These are phyloP conservation scores for Taphrina deformans DNA, from an alignment of 1,139 yeast species.

Conservation along the genomic window DNA sequence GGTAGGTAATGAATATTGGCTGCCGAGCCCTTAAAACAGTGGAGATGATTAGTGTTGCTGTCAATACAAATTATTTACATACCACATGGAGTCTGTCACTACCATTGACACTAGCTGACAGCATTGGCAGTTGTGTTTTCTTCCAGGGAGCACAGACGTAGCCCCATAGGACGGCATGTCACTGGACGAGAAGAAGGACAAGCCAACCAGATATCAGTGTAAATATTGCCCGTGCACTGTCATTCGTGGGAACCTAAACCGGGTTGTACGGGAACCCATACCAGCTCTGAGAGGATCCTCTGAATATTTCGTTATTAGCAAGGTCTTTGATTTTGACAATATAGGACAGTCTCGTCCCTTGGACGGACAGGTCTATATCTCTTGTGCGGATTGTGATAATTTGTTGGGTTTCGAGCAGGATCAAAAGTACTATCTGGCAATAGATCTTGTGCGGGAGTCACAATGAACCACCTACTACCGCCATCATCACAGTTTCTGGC, in stretches of 20 bases:
- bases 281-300: not conserved
- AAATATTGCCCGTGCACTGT: conserved; percentile 23
- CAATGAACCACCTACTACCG: not conserved
- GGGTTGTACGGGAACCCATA: not conserved
- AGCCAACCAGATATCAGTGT: conserved; percentile 3
- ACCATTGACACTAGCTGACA: too few relatives aligned
- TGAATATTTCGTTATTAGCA: conserved; percentile 10
- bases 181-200: not conserved
- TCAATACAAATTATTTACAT: too few relatives aligned
- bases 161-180: not conserved
- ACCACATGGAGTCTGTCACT: too few relatives aligned
- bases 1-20: not conserved
- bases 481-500: not conserved
- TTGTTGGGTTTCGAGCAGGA: conserved; percentile 21
- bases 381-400: conserved; percentile 27
- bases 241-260: not conserved
- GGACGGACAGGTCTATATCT: conserved; percentile 22
- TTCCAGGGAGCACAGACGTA: too few relatives aligned
- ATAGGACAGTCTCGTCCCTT: conserved; percentile 27
- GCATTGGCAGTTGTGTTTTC: too few relatives aligned
- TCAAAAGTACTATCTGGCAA: conserved; percentile 23
- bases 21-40: too few relatives aligned
- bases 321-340: conserved; percentile 27
- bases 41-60: too few relatives aligned
- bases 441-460: not conserved